Evolutionary conservation across 2,329 filamentous ascomycete genomes (phyloP).

Genomic region (Cyphellophora europaea): DNA sequence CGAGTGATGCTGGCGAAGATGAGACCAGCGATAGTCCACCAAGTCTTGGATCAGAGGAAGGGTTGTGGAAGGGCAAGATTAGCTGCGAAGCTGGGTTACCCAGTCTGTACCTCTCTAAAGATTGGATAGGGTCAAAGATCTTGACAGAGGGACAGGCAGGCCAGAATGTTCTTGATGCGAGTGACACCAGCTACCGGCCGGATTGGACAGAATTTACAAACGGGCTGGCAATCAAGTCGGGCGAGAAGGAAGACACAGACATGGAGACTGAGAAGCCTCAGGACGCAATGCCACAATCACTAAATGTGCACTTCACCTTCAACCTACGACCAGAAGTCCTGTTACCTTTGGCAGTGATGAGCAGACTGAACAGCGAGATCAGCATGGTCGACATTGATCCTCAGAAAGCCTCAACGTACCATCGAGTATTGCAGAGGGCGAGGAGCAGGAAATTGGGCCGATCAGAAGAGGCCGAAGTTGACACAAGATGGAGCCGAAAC

Average conservation of each 20-base stretch:
- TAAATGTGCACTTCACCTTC: slow-evolving; percentile 35
- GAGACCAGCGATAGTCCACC: too few relatives aligned
- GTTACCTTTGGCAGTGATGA: slow-evolving; percentile 31
- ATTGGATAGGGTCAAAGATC: slow-evolving; percentile 30
- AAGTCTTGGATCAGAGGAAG: too few relatives aligned
- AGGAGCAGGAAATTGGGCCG: neutral
- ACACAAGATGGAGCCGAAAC: slow-evolving; percentile 24
- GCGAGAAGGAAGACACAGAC: slow-evolving; percentile 21
- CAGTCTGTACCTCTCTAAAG: slow-evolving; percentile 32
- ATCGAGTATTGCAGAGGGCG: slow-evolving; percentile 12
- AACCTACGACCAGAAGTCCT: slow-evolving; percentile 32
- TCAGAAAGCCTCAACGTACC: slow-evolving; percentile 15
- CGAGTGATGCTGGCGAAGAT: too few relatives aligned
- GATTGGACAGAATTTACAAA: slow-evolving; percentile 16
- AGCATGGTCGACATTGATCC: slow-evolving; percentile 26
- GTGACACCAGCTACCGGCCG: slow-evolving; percentile 28
- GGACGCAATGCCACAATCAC: slow-evolving; percentile 25
- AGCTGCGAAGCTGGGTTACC: slow-evolving; percentile 37
- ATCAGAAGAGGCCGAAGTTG: slow-evolving; percentile 20
- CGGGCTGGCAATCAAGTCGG: neutral
- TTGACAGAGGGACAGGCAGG: slow-evolving; percentile 22
- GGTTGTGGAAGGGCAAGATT: too few relatives aligned
- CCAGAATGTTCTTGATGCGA: slow-evolving; percentile 25
- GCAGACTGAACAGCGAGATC: slow-evolving; percentile 30
- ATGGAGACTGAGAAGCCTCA: slow-evolving; percentile 28